Evolutionary conservation across 441 rosid species (phyloP).

Genomic region (Corymbia calophylla): DNA sequence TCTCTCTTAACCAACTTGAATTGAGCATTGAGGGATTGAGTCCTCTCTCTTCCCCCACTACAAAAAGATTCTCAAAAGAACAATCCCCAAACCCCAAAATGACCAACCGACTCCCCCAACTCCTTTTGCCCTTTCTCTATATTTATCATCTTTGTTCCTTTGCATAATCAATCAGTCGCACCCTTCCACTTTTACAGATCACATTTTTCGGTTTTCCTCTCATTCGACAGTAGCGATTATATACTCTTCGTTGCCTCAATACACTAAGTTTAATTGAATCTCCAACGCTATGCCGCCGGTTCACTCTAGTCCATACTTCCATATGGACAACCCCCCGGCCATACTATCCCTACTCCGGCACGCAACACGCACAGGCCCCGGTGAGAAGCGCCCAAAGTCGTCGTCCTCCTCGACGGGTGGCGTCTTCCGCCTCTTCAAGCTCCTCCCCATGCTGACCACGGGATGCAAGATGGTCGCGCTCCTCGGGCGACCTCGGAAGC

Average conservation of each 20-base stretch:
- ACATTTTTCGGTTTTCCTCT: constrained; percentile 2
- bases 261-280: background rate
- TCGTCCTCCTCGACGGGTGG: constrained; percentile 52
- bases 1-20: constrained; percentile 19
- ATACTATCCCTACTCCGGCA: constrained; percentile 59
- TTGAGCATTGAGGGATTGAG: background rate
- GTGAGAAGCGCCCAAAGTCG: constrained; percentile 28
- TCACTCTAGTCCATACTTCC: constrained; percentile 67
- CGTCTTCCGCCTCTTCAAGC: constrained; percentile 77
- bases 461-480: constrained; percentile 95
- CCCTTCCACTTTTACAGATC: background rate
- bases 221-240: background rate
- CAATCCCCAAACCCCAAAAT: constrained; percentile 13
- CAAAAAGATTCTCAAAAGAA: constrained; percentile 36
- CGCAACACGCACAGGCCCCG: constrained; percentile 2
- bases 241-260: background rate
- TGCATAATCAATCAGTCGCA: background rate
- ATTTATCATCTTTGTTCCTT: background rate
- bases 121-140: constrained; percentile 1
- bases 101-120: constrained; percentile 39
- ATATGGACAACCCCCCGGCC: constrained; percentile 72
- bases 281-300: constrained; percentile 41
- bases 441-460: constrained; percentile 85
- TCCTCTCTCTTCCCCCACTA: constrained; percentile 17
- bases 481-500: constrained; percentile 60